Evolutionary conservation across 2,329 filamentous ascomycete genomes (phyloP).

Genomic region (Phaeoacremonium minimum): DNA sequence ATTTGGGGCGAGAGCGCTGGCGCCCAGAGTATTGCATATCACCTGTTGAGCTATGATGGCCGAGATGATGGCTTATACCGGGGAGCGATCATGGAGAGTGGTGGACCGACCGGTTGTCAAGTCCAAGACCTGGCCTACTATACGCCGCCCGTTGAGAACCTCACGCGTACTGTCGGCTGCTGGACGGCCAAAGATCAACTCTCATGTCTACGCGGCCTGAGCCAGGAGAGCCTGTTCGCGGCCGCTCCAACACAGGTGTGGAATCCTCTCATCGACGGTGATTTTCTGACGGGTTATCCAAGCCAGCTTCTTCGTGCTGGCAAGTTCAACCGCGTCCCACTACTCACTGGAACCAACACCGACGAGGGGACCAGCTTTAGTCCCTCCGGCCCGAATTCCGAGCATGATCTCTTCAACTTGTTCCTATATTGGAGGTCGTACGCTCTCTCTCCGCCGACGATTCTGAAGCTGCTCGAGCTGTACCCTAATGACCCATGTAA

Average conservation of each 20-base stretch:
- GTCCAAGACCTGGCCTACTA: conserved; percentile 28
- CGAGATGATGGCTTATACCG: conserved; percentile 51
- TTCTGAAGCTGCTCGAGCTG: conserved; percentile 35
- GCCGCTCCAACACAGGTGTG: conserved; percentile 30
- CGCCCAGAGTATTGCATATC: conserved; percentile 35
- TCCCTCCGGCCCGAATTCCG: conserved; percentile 32
- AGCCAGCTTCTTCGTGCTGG: conserved; percentile 36
- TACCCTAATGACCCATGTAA: conserved; percentile 44
- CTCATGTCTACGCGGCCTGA: conserved; percentile 28
- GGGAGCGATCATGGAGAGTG: conserved; percentile 49
- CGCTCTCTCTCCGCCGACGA: conserved; percentile 36
- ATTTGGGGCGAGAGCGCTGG: conserved; percentile 45
- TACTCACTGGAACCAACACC: conserved; percentile 42
- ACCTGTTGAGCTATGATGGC: conserved; percentile 51
- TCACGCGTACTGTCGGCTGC: conserved; percentile 29
- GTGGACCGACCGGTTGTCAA: conserved; percentile 24
- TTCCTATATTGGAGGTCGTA: conserved; percentile 40
- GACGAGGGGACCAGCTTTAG: conserved; percentile 42
- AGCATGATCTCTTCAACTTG: conserved; percentile 34
- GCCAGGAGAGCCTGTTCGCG: conserved; percentile 24
- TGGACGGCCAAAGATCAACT: conserved; percentile 26
- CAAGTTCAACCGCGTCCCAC: conserved; percentile 36
- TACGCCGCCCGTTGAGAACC: conserved; percentile 23
- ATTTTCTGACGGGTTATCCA: conserved; percentile 41
- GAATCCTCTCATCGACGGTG: conserved; percentile 40